Conservation (phyloP, 805 yeast genomes). For the Ascoidea tarda region DNA sequence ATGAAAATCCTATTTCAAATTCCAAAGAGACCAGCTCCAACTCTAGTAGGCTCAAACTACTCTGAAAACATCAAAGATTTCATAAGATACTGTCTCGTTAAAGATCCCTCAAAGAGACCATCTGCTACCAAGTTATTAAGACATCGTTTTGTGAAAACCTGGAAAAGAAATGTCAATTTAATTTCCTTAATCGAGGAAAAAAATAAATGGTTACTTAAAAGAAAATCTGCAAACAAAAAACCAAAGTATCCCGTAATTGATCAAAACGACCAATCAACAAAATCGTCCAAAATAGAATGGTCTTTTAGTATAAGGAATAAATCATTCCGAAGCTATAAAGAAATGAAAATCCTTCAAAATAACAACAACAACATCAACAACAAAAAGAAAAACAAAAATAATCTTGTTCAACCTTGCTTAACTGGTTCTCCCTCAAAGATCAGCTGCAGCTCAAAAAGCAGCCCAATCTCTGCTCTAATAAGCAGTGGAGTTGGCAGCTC, state of each 20-base stretch:
- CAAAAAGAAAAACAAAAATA: not conserved
- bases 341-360: not conserved
- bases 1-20: conserved; percentile 62
- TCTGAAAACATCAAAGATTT: conserved; percentile 32
- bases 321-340: too few species aligned
- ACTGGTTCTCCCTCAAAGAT: not conserved
- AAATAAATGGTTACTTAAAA: conserved; percentile 20
- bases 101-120: conserved; percentile 54
- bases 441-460: conserved; percentile 1
- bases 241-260: conserved; percentile 25
- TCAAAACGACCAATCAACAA: conserved; percentile 15
- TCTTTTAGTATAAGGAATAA: not conserved
- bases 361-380: not conserved
- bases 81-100: conserved; percentile 48
- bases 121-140: conserved; percentile 40
- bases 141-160: conserved; percentile 32
- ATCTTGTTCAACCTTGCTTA: not conserved
- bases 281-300: too few species aligned
- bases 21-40: conserved; percentile 53
- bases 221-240: conserved; percentile 16
- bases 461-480: conserved; percentile 5
- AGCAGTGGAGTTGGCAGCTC: conserved; percentile 3
- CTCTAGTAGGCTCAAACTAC: conserved; percentile 26
- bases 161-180: conserved; percentile 18
- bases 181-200: conserved; percentile 25